Base-by-base conservation (phyloP, 352 stramenopile species). In the Phytophthora melonis region DNA sequence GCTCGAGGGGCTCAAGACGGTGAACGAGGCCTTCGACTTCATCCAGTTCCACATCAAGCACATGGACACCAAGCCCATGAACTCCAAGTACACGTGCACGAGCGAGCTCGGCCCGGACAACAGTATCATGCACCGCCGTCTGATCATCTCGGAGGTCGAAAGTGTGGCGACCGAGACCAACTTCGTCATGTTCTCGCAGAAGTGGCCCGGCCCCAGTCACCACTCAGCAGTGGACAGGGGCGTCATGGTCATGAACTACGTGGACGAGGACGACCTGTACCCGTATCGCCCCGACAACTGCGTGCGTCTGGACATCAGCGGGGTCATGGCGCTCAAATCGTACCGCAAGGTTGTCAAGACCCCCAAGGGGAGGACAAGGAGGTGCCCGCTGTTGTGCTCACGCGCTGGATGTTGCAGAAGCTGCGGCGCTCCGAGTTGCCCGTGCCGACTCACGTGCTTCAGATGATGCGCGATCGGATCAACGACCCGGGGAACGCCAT, bases 11-110 rank as follows among this genome's bases (percentile, higher is more conserved):
- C 52, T 80, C 8, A 58, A 41, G 25, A 82, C 69, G 11, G 76
- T 86, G 18, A 67, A 77, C 21, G 68, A 83, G 2, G 79, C 74
- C 2, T 78, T 75, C 27, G 76, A 83, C 19, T 65, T 84, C 13
- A 78, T 86, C 19, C 64, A 80, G 52, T 81, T 81, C 55, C 81
- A 83, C 72, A 77, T 84, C 53, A 73, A 71, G 23, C 84, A 85
- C 64, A 74, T 82, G 66, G 70, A 83, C 27, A 77, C 72, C 30
- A 75, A 70, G 11, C 62, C 65, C 0, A 53, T 58, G 61, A 66
- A 64, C 58, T 71, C 70, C 58, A 81, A 78, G 63, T 81, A 78
- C 58, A 66, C 70, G 23, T 78, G 70, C 43, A 78, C 66, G 23
- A 80, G 74, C 49, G 70, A 75, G 45, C 55, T 71, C 30, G 65